phyloP scores from a whole-genome alignment of 2,329 filamentous ascomycete species.

The Colletotrichum magnum region DNA sequence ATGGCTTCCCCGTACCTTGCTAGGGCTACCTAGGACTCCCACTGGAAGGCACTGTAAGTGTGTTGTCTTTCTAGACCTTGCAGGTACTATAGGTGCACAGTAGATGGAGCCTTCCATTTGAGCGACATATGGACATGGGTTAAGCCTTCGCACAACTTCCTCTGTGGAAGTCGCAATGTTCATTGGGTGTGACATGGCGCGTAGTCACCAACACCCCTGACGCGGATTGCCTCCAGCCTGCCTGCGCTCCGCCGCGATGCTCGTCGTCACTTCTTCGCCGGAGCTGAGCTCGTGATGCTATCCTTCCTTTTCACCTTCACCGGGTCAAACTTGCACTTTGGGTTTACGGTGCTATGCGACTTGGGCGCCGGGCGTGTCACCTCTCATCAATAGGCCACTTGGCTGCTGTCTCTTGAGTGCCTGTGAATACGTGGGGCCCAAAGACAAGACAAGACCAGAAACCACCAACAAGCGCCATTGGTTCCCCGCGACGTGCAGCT shows the following conservation, averaged over 20 bases:
- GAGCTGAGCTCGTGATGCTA: constrained; percentile 3
- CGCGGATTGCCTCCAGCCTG: not conserved
- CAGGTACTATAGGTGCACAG: too few species aligned
- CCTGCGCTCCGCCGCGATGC: not conserved
- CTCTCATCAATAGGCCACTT: not conserved
- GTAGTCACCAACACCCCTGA: not conserved
- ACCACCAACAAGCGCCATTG: constrained; percentile 10
- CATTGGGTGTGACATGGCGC: constrained; percentile 3
- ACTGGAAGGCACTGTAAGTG: too few species aligned
- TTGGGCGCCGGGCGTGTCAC: constrained; percentile 17
- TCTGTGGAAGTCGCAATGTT: not conserved
- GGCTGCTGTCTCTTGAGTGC: too few species aligned
- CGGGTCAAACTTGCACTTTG: not conserved
- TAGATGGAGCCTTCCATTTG: not conserved
- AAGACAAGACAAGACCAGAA: not conserved
- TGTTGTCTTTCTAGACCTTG: too few species aligned
- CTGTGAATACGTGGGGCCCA: not conserved
- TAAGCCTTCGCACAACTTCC: constrained; percentile 9
- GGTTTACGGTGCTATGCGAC: constrained; percentile 13
- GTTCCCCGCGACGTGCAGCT: constrained; percentile 7
- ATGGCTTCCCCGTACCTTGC: not conserved
- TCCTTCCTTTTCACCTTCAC: not conserved
- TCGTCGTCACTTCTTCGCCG: not conserved
- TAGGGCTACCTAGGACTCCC: too few species aligned
- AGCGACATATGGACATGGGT: not conserved